Conservation (phyloP, 2,329 filamentous ascomycete genomes). For the Alternaria arbusti region DNA sequence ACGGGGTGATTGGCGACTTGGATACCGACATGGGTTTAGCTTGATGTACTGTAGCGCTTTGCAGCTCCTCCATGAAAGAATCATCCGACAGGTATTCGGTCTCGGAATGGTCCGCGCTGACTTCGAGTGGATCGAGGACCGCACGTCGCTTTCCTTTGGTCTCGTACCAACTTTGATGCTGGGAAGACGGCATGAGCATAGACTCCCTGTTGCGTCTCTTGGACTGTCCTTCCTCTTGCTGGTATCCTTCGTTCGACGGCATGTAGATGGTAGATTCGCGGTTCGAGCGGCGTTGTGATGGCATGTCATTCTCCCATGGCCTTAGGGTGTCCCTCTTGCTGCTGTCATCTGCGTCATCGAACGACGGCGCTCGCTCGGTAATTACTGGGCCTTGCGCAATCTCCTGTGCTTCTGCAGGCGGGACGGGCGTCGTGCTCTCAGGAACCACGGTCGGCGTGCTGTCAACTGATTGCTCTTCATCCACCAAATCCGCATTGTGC, state of each 20-base stretch:
- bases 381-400: slow-evolving; percentile 2
- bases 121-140: slow-evolving; percentile 49
- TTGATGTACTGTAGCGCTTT: slow-evolving; percentile 80
- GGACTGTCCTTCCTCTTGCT: slow-evolving; percentile 20
- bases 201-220: slow-evolving; percentile 39
- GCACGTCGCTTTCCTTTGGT: slow-evolving; percentile 49
- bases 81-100: slow-evolving; percentile 72
- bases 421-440: slow-evolving; percentile 34
- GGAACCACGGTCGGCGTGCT: slow-evolving; percentile 46
- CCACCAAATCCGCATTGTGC: slow-evolving; percentile 23
- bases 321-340: slow-evolving; percentile 26
- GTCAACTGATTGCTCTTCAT: slow-evolving; percentile 42
- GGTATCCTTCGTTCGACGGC: slow-evolving; percentile 24
- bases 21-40: slow-evolving; percentile 75
- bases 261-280: slow-evolving; percentile 43
- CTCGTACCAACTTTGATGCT: slow-evolving; percentile 36
- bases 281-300: slow-evolving; percentile 34
- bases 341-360: slow-evolving; percentile 14
- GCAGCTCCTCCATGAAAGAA: slow-evolving; percentile 82
- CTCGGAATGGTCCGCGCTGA: slow-evolving; percentile 49
- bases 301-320: slow-evolving; percentile 16
- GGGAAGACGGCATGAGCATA: slow-evolving; percentile 30
- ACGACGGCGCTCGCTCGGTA: slow-evolving; percentile 12
- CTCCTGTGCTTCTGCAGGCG: slow-evolving; percentile 29
- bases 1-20: slow-evolving; percentile 80